phyloP scores from a whole-genome alignment of 2,329 filamentous ascomycete species.

The Immersiporthe knoxdaviesiana region DNA sequence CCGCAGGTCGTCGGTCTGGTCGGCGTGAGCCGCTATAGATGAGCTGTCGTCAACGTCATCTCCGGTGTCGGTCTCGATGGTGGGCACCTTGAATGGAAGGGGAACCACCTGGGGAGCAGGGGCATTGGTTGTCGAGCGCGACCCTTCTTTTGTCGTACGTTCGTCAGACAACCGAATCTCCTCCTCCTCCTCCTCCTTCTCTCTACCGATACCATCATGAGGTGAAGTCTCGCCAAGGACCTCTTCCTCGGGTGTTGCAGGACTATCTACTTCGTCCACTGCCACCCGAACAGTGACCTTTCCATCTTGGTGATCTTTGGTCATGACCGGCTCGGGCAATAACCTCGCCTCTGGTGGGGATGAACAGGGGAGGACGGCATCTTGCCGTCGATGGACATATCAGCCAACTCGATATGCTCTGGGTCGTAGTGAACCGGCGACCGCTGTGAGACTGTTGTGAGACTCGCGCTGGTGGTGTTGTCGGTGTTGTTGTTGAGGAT shows the following conservation, averaged over 20 bases:
- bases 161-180: conserved; percentile 36
- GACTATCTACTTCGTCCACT: conserved; percentile 49
- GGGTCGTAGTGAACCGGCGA: conserved; percentile 46
- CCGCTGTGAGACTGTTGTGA: conserved; percentile 40
- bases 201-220: conserved; percentile 32
- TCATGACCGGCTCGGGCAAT: conserved; percentile 47
- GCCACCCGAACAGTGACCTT: conserved; percentile 59
- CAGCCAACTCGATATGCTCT: conserved; percentile 58
- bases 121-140: conserved; percentile 41
- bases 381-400: conserved; percentile 46
- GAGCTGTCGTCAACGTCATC: conserved; percentile 61
- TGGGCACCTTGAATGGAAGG: conserved; percentile 66
- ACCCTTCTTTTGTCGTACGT: conserved; percentile 34
- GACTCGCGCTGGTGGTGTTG: conserved; percentile 38
- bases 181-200: conserved; percentile 40
- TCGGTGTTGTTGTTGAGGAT: conserved; percentile 31
- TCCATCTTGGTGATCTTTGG: conserved; percentile 47
- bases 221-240: conserved; percentile 38
- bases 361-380: conserved; percentile 27
- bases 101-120: conserved; percentile 62
- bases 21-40: conserved; percentile 72
- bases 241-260: conserved; percentile 32
- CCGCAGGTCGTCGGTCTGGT: conserved; percentile 55
- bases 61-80: conserved; percentile 33
- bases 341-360: conserved; percentile 37